Evolutionary conservation across 805 yeast genomes (phyloP).

Genomic region (Wickerhamomyces queroliae): DNA sequence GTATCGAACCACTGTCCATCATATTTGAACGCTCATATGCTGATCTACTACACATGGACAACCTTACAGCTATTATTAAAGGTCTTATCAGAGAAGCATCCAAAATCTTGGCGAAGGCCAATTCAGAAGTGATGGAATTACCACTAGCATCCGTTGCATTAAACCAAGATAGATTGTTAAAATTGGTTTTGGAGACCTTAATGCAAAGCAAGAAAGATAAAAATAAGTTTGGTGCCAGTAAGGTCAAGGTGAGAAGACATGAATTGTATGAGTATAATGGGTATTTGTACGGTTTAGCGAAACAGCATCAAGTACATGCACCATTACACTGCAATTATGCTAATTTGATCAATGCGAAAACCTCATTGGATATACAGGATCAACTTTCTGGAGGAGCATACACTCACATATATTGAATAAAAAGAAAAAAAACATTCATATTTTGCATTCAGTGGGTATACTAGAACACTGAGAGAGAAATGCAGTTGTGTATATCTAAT

Average conservation of each 20-base stretch:
- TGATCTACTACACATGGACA: conserved; percentile 39
- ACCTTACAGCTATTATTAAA: conserved; percentile 28
- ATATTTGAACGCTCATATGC: conserved; percentile 62
- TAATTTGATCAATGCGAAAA: too few relatives aligned
- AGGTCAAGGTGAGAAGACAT: conserved; percentile 5
- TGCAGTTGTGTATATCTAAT: too few relatives aligned
- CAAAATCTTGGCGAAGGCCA: conserved; percentile 29
- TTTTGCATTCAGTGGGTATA: too few relatives aligned
- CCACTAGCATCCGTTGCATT: conserved; percentile 23
- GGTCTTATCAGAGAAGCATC: conserved; percentile 46
- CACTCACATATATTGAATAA: too few relatives aligned
- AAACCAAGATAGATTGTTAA: conserved; percentile 27
- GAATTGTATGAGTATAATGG: conserved; percentile 16
- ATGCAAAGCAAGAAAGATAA: conserved; percentile 7
- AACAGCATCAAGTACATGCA: not conserved
- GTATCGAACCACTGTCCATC: conserved; percentile 66
- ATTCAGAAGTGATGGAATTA: conserved; percentile 3
- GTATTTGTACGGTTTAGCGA: conserved; percentile 9
- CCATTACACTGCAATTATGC: too few relatives aligned
- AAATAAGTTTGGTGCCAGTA: conserved; percentile 8
- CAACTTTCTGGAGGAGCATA: too few relatives aligned
- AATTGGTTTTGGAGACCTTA: conserved; percentile 27
- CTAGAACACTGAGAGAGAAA: too few relatives aligned
- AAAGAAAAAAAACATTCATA: too few relatives aligned
- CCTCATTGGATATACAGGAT: too few relatives aligned